Base-by-base conservation (phyloP, 371 early-diverging fungal species). In the Basidiobolus meristosporus region DNA sequence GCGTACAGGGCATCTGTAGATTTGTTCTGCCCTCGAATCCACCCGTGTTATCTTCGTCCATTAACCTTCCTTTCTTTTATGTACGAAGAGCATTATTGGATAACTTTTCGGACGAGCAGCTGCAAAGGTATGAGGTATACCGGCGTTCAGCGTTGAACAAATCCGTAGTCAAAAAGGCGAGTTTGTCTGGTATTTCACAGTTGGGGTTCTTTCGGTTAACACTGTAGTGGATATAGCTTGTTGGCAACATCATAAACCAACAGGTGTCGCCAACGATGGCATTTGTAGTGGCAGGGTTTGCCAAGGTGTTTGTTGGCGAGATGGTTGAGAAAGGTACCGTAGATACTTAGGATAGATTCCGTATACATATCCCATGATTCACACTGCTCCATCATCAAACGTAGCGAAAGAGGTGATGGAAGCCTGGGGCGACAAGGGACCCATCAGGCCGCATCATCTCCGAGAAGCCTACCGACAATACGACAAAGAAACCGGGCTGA, bases 231-330 rank as follows among this genome's bases (percentile, higher is more conserved):
- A 15, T 7, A 41, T 52, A 76, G 71, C 55, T 86, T 11, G 73
- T 75, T 1, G 65, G 69, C 35, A 64, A 68, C 16, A 65, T 83
- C 14, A 45, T 92, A 10, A 81, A 81, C 46, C 90, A 92, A 44
- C 81, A 81, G 49, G 73, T 78, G 19, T 76, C 87, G 9, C 72
- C 75, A 21, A 90, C 86, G 3, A 68, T 91, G 57, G 73, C 81
- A 0, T 88, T 91, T 60, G 88, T 90, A 0, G 77, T 97, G 0
- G 84, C 85, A 19, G 98, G 95, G 22, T 81, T 88, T 44, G 70
- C 86, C 29, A 98, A 98, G 53, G 82, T 98, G 10, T 98, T 89
- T 67, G 82, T 95, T 1, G 93, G 95, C 16, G 93, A 97, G 49
- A 79, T 97, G 45, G 74, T 90, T 3, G 90, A 90, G 52, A 66